These are phyloP conservation scores for Linnemannia elongata DNA, from an alignment of 192 early-diverging fungal species.

Conservation along the genomic window DNA sequence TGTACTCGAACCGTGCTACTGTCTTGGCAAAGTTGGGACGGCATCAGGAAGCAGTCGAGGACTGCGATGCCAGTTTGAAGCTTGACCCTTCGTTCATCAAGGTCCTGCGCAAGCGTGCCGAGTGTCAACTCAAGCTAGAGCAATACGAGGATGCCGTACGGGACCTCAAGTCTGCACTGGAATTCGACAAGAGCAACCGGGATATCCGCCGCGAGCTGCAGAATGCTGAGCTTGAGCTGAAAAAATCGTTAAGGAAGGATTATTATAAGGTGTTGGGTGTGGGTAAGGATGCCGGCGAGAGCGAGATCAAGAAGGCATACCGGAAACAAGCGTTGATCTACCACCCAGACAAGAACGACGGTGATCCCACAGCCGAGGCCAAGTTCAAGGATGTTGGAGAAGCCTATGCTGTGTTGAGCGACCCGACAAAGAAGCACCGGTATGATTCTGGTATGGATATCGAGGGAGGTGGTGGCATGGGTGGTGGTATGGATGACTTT, in stretches of 20 bases:
- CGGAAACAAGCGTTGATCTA: slow-evolving; percentile 86
- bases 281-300: slow-evolving; percentile 78
- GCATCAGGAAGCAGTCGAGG: slow-evolving; percentile 68
- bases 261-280: slow-evolving; percentile 95
- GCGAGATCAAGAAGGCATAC: slow-evolving; percentile 87
- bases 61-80: slow-evolving; percentile 77
- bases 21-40: slow-evolving; percentile 75
- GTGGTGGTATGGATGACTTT: slow-evolving; percentile 50
- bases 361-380: slow-evolving; percentile 75
- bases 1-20: slow-evolving; percentile 84
- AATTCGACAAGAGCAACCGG: slow-evolving; percentile 73
- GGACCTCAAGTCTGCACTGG: slow-evolving; percentile 76
- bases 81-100: slow-evolving; percentile 76
- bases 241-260: slow-evolving; percentile 90
- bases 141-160: slow-evolving; percentile 83
- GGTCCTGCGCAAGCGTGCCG: slow-evolving; percentile 83
- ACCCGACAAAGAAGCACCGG: slow-evolving; percentile 84
- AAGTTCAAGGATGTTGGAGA: slow-evolving; percentile 90
- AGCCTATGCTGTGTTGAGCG: slow-evolving; percentile 84
- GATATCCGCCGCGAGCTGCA: slow-evolving; percentile 56
- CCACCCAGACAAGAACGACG: slow-evolving; percentile 93
- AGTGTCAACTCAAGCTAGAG: slow-evolving; percentile 78
- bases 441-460: slow-evolving; percentile 87
- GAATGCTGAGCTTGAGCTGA: slow-evolving; percentile 74
- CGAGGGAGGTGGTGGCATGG: slow-evolving; percentile 67